These are phyloP conservation scores for Fraxinus pennsylvanica DNA, from an alignment of 257 asterid genomes.

Conservation along the genomic window DNA sequence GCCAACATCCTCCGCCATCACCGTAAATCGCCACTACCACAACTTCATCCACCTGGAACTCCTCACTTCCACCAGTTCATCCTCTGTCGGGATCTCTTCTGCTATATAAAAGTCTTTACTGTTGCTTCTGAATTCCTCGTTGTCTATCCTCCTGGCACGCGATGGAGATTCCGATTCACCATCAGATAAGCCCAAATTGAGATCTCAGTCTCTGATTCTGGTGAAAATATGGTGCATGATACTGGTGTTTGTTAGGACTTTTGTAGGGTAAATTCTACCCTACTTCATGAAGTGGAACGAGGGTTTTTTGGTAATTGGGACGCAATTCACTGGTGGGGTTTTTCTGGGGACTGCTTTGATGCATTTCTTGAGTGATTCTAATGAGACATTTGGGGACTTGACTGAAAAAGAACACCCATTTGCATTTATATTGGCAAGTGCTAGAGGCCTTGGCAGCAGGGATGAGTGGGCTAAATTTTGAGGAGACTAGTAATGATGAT, in stretches of 20 bases:
- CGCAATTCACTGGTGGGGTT: constrained; percentile 94
- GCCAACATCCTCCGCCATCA: too few relatives aligned
- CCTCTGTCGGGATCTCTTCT: too few relatives aligned
- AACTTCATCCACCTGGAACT: too few relatives aligned
- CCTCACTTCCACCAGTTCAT: too few relatives aligned
- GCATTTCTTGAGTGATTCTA: constrained; percentile 89
- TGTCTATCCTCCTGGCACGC: constrained; percentile 55
- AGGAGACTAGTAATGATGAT: too few relatives aligned
- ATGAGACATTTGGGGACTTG: constrained; percentile 71
- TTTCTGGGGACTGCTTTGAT: constrained; percentile 80
- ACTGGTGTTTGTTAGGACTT: constrained; percentile 68
- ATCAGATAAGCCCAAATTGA: constrained; percentile 54
- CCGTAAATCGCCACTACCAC: too few relatives aligned
- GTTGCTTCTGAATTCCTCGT: constrained; percentile 29
- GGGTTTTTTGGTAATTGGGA: constrained; percentile 66
- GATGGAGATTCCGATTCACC: constrained; percentile 46
- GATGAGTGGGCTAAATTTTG: too few relatives aligned
- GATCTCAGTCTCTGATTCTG: constrained; percentile 54
- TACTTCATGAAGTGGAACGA: constrained; percentile 87
- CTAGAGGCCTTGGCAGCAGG: constrained; percentile 29
- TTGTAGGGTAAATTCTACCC: constrained; percentile 76
- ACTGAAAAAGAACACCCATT: constrained; percentile 66
- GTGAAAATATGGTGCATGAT: constrained; percentile 81
- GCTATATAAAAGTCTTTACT: too few relatives aligned
- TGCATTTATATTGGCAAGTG: constrained; percentile 78